Base-by-base conservation (phyloP, 1,284 basidiomycete genomes). In the Irpex sp. region DNA sequence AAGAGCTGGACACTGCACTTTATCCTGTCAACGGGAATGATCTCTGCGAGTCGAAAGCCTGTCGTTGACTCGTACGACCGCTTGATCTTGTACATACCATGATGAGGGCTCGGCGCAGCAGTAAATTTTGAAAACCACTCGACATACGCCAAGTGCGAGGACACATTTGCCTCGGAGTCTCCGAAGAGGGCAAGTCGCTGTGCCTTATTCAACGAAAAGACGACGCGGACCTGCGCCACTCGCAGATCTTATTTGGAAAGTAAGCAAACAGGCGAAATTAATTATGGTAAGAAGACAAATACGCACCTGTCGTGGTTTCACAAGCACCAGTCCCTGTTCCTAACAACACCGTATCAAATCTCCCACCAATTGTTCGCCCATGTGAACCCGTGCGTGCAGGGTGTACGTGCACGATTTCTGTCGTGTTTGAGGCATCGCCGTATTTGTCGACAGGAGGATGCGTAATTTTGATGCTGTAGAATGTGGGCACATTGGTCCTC, bases 121-220 rank as follows among this genome's bases (percentile, higher is more conserved):
- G 52, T 33, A 54, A 72, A 70, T 7, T 65, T 64, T 18, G 65
- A 65, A 59, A 69, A 73, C 67, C 67, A 71, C 56, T 72, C 66
- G 4, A 71, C 64, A 59, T 70, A 70, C 16, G 65, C 67, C 4
- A 69, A 55, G 58, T 69, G 52, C 3, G 52, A 18, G 52, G 23
- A 5, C 36, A 64, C n/a, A 57, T 45, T 21, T 63, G 58, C 10
- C 59, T 58, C n/a, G 48, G 12, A 16, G 23, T 12, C 21, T 39
- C 14, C 14, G 55, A 18, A 42, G 35, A 59, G 8, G 53, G n/a
- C 5, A 14, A n/a, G 9, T 39, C 33, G 35, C 54, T 28, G 23
- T 7, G 16, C 23, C n/a, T 7, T 36, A 48, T 19, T 61, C 39
- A 75, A 60, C 4, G 66, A 61, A 58, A 77, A 75, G 5, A 75